Evolutionary conservation across 1,139 yeast species (phyloP).

Genomic region (Blastobotrys buckinghamii): DNA sequence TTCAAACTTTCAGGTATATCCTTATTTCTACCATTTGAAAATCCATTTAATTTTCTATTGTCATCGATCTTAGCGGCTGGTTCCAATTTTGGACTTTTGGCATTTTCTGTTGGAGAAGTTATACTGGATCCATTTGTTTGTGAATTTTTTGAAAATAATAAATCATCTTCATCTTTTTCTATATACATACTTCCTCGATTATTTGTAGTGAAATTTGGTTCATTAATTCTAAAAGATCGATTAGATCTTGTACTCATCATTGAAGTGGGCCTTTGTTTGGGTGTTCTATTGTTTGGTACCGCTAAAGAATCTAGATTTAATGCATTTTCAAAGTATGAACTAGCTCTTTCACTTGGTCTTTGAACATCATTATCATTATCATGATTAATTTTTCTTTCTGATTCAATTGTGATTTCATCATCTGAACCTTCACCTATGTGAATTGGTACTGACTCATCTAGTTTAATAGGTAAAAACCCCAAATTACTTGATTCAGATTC

Average conservation of each 20-base stretch:
- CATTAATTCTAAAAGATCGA: slow-evolving; percentile 6
- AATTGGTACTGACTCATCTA: slow-evolving; percentile 13
- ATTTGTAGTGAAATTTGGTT: no score
- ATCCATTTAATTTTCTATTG: neutral
- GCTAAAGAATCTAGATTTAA: neutral
- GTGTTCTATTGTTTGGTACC: neutral
- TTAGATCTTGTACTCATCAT: slow-evolving; percentile 3
- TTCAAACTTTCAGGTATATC: slow-evolving; percentile 5
- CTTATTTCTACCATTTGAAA: slow-evolving; percentile 1
- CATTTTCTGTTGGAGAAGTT: neutral
- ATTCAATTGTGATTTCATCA: neutral
- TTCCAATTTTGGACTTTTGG: neutral
- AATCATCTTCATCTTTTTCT: neutral
- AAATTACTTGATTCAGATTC: slow-evolving; percentile 11
- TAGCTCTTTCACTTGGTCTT: slow-evolving; percentile 5
- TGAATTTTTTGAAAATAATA: neutral
- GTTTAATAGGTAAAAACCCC: slow-evolving; percentile 18
- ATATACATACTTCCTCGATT: neutral
- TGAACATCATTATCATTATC: neutral
- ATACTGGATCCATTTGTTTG: neutral
- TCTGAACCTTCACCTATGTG: neutral
- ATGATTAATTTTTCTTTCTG: neutral
- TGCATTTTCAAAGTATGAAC: slow-evolving; percentile 7
- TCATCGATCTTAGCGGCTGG: slow-evolving; percentile 1
- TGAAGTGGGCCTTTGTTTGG: slow-evolving; percentile 1